These are phyloP conservation scores for Sporothrix schenckii DNA, from an alignment of 2,329 filamentous ascomycete genomes.

Conservation along the genomic window DNA sequence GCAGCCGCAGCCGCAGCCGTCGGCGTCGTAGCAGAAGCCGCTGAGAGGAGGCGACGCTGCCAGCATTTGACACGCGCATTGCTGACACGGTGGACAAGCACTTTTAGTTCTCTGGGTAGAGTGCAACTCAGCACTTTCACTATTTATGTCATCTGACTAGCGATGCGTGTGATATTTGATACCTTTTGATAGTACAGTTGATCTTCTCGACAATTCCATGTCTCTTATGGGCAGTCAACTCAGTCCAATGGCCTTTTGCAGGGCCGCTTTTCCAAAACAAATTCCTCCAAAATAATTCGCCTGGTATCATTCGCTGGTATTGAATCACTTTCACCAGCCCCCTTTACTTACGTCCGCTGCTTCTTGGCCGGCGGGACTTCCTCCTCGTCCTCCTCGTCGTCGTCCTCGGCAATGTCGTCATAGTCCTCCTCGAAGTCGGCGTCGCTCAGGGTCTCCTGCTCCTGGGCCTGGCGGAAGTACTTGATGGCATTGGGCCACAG, in stretches of 20 bases:
- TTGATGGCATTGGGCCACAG: constrained; percentile 85
- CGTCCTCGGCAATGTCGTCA: constrained; percentile 53
- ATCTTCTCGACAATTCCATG: not conserved
- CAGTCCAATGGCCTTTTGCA: not conserved
- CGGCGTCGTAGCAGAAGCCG: constrained; percentile 40
- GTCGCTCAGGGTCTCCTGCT: constrained; percentile 68
- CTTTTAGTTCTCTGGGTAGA: too few species aligned
- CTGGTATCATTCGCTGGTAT: constrained; percentile 21
- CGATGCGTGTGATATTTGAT: not conserved
- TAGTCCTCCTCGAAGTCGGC: constrained; percentile 68
- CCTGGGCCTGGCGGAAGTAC: constrained; percentile 83
- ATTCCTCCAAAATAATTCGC: not conserved
- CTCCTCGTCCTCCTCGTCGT: constrained; percentile 13
- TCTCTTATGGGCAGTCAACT: not conserved
- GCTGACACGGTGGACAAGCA: not conserved
- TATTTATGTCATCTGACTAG: not conserved
- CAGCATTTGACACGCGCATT: not conserved
- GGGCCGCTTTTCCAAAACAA: not conserved
- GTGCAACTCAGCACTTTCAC: not conserved
- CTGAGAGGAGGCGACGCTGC: constrained; percentile 33
- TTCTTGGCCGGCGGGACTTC: constrained; percentile 51
- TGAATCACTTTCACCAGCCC: not conserved
- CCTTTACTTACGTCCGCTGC: constrained; percentile 43
- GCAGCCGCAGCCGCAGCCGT: constrained; percentile 38
- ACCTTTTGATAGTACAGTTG: not conserved